A percentile compares a stretch with the other conserved stretches of the same genome.
Evolutionary conservation across 331 rosid species (phyloP).

Genomic region (Cydonia oblonga): DNA sequence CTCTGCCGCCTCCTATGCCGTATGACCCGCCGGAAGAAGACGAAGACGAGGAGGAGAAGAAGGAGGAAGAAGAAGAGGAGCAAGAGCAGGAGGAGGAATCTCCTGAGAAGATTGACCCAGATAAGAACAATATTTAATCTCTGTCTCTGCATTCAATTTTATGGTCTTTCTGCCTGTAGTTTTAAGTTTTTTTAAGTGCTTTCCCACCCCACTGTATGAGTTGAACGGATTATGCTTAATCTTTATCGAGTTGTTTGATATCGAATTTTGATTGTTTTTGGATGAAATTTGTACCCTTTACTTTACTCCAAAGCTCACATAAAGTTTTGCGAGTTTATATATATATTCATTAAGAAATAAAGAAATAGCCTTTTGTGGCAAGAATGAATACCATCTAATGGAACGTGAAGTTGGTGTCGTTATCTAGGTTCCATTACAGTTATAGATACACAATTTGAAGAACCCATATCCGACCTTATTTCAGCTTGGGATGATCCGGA

Average conservation of each 20-base stretch:
- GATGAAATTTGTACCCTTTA: background rate
- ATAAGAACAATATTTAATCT: background rate
- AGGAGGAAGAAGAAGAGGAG: constrained; percentile 60
- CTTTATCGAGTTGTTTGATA: background rate
- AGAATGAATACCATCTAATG: background rate
- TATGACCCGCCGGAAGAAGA: constrained; percentile 77
- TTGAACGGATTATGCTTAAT: background rate
- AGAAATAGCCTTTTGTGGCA: background rate
- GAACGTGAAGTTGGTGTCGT: constrained; percentile 1
- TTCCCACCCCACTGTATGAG: background rate
- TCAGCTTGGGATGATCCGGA: constrained; percentile 7
- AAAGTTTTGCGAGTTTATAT: background rate
- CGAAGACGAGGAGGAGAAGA: constrained; percentile 70
- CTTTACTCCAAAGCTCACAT: background rate
- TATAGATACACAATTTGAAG: constrained; percentile 10
- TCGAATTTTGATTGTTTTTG: background rate
- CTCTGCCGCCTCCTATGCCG: constrained; percentile 73
- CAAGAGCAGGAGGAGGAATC: constrained; percentile 26
- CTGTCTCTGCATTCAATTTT: background rate
- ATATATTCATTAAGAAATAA: background rate
- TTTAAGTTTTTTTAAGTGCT: background rate
- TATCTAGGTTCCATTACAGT: constrained; percentile 22
- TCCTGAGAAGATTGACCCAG: constrained; percentile 23
- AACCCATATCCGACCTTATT: background rate
- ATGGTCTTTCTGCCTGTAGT: background rate